Evolutionary conservation across 1,284 basidiomycete species (phyloP).

Genomic region (Xerocomus minutiporus): DNA sequence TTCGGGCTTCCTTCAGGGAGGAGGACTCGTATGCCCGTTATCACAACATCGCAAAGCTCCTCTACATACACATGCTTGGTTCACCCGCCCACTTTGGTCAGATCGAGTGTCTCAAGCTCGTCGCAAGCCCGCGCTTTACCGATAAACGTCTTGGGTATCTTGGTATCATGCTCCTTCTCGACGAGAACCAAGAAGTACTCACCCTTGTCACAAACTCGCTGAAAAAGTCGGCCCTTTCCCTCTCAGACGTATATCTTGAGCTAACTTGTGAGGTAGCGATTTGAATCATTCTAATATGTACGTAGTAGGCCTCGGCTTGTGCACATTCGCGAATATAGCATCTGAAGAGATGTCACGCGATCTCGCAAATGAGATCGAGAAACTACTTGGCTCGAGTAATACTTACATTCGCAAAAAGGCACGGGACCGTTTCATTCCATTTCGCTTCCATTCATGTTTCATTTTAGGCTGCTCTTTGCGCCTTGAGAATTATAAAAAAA

Average conservation of each 20-base stretch:
- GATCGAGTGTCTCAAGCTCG: conserved; percentile 98
- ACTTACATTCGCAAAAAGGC: conserved; percentile 99
- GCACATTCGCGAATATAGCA: conserved; percentile 98
- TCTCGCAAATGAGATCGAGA: conserved; percentile 95
- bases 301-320: conserved; percentile 93
- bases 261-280: conserved; percentile 56
- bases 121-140: conserved; percentile 94
- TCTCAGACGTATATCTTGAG: conserved; percentile 10
- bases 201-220: conserved; percentile 97
- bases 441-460: conserved; percentile 5
- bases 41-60: conserved; percentile 96
- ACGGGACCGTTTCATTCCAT: conserved; percentile 12
- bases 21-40: conserved; percentile 92
- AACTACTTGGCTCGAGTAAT: conserved; percentile 94
- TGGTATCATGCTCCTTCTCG: conserved; percentile 95
- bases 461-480: conserved; percentile 87
- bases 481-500: conserved; percentile 93
- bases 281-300: conserved; percentile 99
- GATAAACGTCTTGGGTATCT: conserved; percentile 97
- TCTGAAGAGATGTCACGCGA: conserved; percentile 99
- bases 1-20: conserved; percentile 96
- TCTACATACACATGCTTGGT: conserved; percentile 99
- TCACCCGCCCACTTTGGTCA: conserved; percentile 99
- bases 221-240: conserved; percentile 75
- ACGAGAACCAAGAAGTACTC: conserved; percentile 97